Conservation (phyloP, 305 asterid genomes). For the Vinca major region DNA sequence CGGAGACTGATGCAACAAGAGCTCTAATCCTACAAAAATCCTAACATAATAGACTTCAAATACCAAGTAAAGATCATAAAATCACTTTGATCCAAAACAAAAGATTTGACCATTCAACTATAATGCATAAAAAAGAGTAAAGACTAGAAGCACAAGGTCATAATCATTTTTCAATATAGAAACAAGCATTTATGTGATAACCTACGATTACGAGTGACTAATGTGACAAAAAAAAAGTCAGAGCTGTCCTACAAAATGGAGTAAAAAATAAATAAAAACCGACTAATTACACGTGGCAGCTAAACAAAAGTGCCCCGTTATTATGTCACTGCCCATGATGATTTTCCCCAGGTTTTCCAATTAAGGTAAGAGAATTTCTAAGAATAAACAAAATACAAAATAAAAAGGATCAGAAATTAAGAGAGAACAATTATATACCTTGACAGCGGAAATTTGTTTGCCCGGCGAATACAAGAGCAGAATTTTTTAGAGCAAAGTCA, state of each 20-base stretch:
- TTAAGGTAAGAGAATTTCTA: background rate
- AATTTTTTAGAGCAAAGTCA: conserved; percentile 1
- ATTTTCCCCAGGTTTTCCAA: background rate
- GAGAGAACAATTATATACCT: conserved; percentile 13
- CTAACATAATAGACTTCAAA: background rate
- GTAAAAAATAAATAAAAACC: background rate
- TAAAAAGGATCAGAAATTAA: background rate
- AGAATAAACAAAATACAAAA: background rate
- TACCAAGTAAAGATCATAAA: background rate
- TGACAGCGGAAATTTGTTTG: conserved; percentile 10
- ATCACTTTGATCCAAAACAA: background rate
- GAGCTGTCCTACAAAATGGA: background rate
- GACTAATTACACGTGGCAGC: conserved; percentile 9
- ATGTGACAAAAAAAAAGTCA: background rate
- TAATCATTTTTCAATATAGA: background rate
- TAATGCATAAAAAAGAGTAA: no score
- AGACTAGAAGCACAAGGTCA: background rate
- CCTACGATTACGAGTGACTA: no score
- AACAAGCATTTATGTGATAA: background rate
- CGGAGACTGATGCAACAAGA: background rate
- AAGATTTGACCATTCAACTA: background rate
- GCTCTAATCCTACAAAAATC: background rate
- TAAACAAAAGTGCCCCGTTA: background rate
- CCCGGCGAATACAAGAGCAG: conserved; percentile 15
- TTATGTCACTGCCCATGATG: conserved; percentile 2